These are phyloP conservation scores for Filobasidium floriforme DNA, from an alignment of 768 basidiomycete genomes.

Conservation along the genomic window DNA sequence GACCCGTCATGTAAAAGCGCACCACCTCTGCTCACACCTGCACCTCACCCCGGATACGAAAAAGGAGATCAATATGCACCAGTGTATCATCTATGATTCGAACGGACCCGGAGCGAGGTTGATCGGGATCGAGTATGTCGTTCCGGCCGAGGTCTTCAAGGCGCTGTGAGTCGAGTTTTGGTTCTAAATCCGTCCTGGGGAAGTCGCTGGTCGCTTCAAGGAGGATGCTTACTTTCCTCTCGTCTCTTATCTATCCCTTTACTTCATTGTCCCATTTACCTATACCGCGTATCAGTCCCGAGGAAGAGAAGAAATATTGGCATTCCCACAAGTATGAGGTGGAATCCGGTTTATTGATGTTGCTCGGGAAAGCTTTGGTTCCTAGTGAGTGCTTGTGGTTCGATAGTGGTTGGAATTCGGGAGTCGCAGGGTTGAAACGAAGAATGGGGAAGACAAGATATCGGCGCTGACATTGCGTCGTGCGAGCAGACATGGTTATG, in stretches of 20 bases:
- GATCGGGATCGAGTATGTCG: slow-evolving; percentile 55
- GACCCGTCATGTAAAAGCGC: slow-evolving; percentile 47
- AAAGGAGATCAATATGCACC: slow-evolving; percentile 44
- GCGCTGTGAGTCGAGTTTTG: slow-evolving; percentile 32
- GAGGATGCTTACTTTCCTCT: neutral
- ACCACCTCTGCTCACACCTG: slow-evolving; percentile 50
- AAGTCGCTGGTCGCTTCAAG: slow-evolving; percentile 17
- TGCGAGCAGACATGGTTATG: slow-evolving; percentile 30
- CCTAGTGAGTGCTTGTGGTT: slow-evolving; percentile 29
- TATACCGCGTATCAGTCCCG: neutral
- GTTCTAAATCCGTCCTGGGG: slow-evolving; percentile 49
- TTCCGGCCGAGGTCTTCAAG: slow-evolving; percentile 50
- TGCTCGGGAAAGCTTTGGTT: slow-evolving; percentile 35
- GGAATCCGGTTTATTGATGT: slow-evolving; percentile 36
- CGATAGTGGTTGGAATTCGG: neutral
- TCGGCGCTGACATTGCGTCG: neutral
- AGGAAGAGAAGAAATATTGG: slow-evolving; percentile 46
- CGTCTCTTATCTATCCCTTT: neutral
- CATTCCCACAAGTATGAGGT: slow-evolving; percentile 52
- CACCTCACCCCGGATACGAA: slow-evolving; percentile 10
- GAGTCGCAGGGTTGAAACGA: neutral
- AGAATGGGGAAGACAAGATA: neutral
- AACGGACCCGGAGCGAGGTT: slow-evolving; percentile 49
- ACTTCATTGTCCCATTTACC: neutral
- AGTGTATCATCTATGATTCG: slow-evolving; percentile 52